These are phyloP conservation scores for Ottelia alismoides DNA, from an alignment of 106 monocot species.

Conservation along the genomic window DNA sequence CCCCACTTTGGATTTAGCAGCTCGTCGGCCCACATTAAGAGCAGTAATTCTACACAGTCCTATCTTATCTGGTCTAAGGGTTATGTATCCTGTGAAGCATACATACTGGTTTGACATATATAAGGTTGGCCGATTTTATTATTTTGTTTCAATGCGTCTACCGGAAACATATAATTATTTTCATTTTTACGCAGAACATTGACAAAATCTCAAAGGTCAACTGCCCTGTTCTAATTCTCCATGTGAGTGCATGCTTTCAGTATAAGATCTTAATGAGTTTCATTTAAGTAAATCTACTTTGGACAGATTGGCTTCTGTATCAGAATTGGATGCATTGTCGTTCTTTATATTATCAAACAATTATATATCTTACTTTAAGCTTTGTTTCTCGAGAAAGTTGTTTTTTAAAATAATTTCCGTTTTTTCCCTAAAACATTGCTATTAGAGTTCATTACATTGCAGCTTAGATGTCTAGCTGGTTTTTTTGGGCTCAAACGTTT, in stretches of 20 bases:
- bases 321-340: no score
- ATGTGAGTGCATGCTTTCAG: conserved; percentile 54
- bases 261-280: no score
- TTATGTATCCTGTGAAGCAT: conserved; percentile 84
- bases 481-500: no score
- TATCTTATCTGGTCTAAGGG: conserved; percentile 80
- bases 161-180: background rate
- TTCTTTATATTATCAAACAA: no score
- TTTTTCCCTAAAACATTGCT: no score
- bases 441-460: no score
- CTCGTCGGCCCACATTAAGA: conserved; percentile 40
- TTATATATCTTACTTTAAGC: no score
- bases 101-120: conserved; percentile 98
- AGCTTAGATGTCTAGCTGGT: no score
- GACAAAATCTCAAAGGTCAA: conserved; percentile 72
- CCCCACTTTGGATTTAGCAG: conserved; percentile 79
- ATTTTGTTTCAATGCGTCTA: background rate
- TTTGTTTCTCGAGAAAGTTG: no score
- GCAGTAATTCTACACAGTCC: conserved; percentile 84
- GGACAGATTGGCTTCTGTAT: no score
- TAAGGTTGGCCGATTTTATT: conserved; percentile 36
- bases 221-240: conserved; percentile 77
- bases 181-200: conserved; percentile 56
- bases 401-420: no score
- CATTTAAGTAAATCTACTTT: no score